phyloP scores from a whole-genome alignment of 371 early-diverging fungal species.

The Rhizopus stolonifer region DNA sequence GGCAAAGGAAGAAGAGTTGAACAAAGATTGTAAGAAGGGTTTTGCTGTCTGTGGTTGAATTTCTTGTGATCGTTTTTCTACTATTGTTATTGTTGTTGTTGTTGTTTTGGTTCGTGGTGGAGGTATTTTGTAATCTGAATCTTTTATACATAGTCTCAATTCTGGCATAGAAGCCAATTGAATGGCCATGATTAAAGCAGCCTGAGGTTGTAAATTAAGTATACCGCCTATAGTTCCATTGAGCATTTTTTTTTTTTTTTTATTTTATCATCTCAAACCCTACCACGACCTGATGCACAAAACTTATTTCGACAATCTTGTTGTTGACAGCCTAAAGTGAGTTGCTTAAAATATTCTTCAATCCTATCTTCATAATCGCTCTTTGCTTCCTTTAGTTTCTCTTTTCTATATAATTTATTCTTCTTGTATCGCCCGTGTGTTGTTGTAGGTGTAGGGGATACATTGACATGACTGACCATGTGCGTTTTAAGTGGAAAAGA shows the following conservation, averaged over 20 bases:
- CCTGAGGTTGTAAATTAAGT: constrained; percentile 43
- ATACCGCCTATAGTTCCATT: constrained; percentile 27
- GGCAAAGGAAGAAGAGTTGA: constrained; percentile 27
- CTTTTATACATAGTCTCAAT: constrained; percentile 24
- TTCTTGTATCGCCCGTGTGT: constrained; percentile 8
- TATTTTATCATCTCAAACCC: not conserved
- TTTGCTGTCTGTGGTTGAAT: constrained; percentile 7
- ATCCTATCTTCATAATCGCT: constrained; percentile 35
- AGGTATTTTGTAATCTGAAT: not conserved
- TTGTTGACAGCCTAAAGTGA: constrained; percentile 42
- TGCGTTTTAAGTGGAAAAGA: constrained; percentile 10
- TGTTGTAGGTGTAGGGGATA: not conserved
- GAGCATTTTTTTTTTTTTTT: not conserved
- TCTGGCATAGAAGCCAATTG: constrained; percentile 45
- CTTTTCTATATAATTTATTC: constrained; percentile 20
- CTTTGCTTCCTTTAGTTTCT: constrained; percentile 36
- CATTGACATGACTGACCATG: not conserved
- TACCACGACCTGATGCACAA: constrained; percentile 45
- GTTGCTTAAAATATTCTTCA: constrained; percentile 40
- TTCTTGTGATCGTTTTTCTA: not conserved
- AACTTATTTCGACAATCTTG: constrained; percentile 40
- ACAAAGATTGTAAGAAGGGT: constrained; percentile 40
- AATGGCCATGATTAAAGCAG: constrained; percentile 47
- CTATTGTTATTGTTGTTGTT: not conserved
- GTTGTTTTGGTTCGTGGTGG: too few relatives aligned